These are phyloP conservation scores for Parietaria judaica DNA, from an alignment of 306 rosid genomes.

Conservation along the genomic window DNA sequence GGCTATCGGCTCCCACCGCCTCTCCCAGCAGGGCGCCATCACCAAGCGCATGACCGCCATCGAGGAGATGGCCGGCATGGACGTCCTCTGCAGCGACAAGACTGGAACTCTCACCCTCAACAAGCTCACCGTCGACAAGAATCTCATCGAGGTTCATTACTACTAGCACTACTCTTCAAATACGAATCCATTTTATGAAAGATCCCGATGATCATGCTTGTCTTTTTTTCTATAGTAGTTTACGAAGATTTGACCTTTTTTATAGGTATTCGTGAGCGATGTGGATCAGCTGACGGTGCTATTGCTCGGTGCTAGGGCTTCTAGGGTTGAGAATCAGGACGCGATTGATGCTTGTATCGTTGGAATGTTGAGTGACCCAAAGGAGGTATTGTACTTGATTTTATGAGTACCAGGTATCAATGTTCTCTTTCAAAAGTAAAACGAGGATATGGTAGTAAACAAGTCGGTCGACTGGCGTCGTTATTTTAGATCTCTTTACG, in stretches of 20 bases:
- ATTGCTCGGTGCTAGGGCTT: conserved; percentile 76
- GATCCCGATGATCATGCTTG: too few relatives aligned
- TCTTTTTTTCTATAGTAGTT: too few relatives aligned
- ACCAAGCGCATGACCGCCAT: conserved; percentile 98
- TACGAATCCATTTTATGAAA: too few relatives aligned
- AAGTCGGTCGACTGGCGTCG: too few relatives aligned
- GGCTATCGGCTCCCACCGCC: conserved; percentile 89
- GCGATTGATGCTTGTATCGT: conserved; percentile 95
- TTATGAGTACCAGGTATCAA: too few relatives aligned
- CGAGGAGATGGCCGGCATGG: conserved; percentile 97
- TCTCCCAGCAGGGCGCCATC: conserved; percentile 85
- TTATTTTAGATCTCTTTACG: too few relatives aligned
- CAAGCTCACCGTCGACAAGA: conserved; percentile 79
- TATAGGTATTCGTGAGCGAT: conserved; percentile 41
- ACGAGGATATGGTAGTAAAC: too few relatives aligned
- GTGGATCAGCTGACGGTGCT: conserved; percentile 46
- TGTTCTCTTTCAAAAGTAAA: too few relatives aligned
- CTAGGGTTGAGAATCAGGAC: conserved; percentile 86
- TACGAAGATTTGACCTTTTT: too few relatives aligned
- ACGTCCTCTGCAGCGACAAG: conserved; percentile 84
- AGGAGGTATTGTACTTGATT: conserved; percentile 42
- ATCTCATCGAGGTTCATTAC: conserved; percentile 47
- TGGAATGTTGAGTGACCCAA: conserved; percentile 91
- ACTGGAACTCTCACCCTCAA: conserved; percentile 83
- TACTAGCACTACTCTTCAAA: too few relatives aligned